Percentiles rank a stretch among this genome's conserved stretches.
Conservation (phyloP, 768 basidiomycete genomes). For the Phaeolepiota aurea region DNA sequence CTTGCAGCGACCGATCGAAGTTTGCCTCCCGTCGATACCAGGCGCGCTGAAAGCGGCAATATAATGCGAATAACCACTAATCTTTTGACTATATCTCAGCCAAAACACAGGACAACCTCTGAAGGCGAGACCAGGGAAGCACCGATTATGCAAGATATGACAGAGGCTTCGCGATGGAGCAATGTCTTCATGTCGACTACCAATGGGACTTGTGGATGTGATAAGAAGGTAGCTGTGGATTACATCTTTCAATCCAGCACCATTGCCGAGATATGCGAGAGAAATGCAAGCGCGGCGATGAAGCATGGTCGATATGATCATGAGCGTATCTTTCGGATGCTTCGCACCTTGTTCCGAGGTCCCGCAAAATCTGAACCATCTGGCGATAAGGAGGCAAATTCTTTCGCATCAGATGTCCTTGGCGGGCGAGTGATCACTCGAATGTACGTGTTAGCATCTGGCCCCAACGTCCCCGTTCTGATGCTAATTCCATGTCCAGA, state of each 20-base stretch:
- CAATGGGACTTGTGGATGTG: constrained; percentile 39
- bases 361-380: constrained; percentile 10
- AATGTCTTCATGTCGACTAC: constrained; percentile 51
- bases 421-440: constrained; percentile 32
- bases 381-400: constrained; percentile 5
- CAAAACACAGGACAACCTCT: constrained; percentile 27
- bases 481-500: constrained; percentile 14
- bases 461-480: constrained; percentile 2
- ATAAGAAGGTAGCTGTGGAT: constrained; percentile 48
- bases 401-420: constrained; percentile 20
- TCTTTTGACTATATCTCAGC: constrained; percentile 52
- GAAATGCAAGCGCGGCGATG: constrained; percentile 54
- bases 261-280: constrained; percentile 41
- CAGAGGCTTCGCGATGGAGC: constrained; percentile 42
- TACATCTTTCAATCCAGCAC: constrained; percentile 44
- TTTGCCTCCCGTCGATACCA: constrained; percentile 26
- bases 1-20: constrained; percentile 53
- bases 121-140: constrained; percentile 33
- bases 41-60: constrained; percentile 41
- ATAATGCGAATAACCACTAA: constrained; percentile 76
- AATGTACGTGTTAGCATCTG: constrained; percentile 30
- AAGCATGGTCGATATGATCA: constrained; percentile 57
- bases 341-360: constrained; percentile 38
- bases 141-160: constrained; percentile 30
- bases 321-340: constrained; percentile 54